Base-by-base conservation (phyloP, 306 rosid species). In the Medicago lupulina region DNA sequence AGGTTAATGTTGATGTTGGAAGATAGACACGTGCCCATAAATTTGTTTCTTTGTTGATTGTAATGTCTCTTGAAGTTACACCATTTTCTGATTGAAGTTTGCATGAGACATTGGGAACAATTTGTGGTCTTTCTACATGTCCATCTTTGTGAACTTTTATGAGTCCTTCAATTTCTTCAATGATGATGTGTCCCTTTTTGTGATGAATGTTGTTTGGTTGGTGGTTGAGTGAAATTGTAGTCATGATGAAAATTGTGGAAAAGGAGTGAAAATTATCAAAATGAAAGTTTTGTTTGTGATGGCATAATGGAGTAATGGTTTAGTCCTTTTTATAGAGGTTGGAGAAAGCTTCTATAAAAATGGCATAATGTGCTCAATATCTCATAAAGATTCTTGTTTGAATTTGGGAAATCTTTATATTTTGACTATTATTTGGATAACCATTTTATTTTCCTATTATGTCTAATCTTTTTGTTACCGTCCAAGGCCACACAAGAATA, bases 131-230 rank as follows among this genome's bases (percentile, higher is more conserved):
- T 79, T 92, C 95, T 0, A 94, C 81, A 50, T 62, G 79, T 5
- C 97, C 98, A 72, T 90, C 88, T 84, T 61, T 79, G 60, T 82
- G 71, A 49, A 92, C 96, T 80, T 82, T 79, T 15, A 94, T 84
- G 18, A 94, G 95, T 44, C 96, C 98, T 76, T 85, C 83, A 31
- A 94, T 86, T 80, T 94, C 95, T 47, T 94, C 96, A 12, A 61
- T 41, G 28, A 79, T 79, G 62, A 79, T 79, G 62, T 47, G 63
- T 50, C 81, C 93, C 23, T 73, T 79, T 54, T 87, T 88, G 54
- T 57, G 80, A 15, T 63, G 69, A 81, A 76, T 83, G 58, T 53
- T 85, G 74, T 50, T 85, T 71, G 53, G 65, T 44, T 41, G 79
- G 15, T 79, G 82, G 70, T 86, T 78, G 14, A 83, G 25, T 44